Conservation (phyloP, 2,329 filamentous ascomycete species). For the Colletotrichum sp. region DNA sequence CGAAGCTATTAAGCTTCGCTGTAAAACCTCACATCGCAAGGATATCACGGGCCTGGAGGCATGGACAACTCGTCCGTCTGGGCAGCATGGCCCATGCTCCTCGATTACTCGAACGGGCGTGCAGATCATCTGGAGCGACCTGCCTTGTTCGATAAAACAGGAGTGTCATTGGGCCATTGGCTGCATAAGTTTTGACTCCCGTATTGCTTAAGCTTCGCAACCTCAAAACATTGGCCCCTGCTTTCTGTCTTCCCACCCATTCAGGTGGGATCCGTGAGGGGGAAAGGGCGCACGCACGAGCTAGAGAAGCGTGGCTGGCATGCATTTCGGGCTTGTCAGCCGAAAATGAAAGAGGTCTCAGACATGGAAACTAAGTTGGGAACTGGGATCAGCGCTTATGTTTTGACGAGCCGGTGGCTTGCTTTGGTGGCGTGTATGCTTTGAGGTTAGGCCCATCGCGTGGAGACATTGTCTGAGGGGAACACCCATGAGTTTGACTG, state of each 20-base stretch:
- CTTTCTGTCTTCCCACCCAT: neutral
- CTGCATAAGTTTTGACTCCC: neutral
- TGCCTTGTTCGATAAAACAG: neutral
- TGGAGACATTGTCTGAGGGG: neutral
- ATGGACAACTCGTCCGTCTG: neutral
- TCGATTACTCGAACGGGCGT: neutral
- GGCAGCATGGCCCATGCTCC: neutral
- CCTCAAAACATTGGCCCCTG: neutral
- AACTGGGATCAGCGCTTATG: neutral
- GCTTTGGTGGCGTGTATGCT: neutral
- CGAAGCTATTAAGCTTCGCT: neutral
- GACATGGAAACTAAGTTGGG: neutral
- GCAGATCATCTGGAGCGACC: neutral
- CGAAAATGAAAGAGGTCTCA: neutral
- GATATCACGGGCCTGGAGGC: neutral
- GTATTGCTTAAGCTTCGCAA: neutral
- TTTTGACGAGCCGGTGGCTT: neutral
- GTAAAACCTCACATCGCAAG: neutral
- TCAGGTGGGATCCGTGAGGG: neutral
- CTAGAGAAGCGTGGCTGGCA: neutral
- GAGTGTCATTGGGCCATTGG: neutral
- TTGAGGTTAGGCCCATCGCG: neutral
- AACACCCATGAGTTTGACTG: neutral
- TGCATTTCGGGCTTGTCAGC: neutral
- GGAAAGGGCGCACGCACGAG: neutral